Evolutionary conservation across 441 rosid genomes (phyloP).

Genomic region (Bruguiera hainesii): DNA sequence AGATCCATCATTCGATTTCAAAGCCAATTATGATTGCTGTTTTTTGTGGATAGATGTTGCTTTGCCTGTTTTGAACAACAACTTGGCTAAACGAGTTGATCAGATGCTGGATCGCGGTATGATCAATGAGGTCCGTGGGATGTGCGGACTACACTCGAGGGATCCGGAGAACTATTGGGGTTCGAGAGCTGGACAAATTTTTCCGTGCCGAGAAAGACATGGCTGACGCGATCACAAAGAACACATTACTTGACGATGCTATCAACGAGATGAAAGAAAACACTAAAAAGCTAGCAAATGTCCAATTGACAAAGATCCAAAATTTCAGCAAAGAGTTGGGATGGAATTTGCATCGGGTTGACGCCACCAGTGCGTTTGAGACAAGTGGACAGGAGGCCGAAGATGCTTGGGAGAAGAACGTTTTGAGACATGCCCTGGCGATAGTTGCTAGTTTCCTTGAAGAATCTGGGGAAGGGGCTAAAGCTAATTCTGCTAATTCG

Average conservation of each 20-base stretch:
- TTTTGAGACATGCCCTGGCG: background rate
- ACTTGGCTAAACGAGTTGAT: background rate
- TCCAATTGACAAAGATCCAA: background rate
- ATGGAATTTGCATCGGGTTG: background rate
- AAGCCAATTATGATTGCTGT: background rate
- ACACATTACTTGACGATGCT: background rate
- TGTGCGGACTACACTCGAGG: constrained; percentile 2
- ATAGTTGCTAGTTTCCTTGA: background rate
- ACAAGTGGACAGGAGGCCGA: background rate
- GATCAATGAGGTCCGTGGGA: background rate
- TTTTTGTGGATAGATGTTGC: background rate
- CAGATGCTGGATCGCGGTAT: background rate
- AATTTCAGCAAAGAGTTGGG: background rate
- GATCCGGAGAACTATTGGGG: background rate
- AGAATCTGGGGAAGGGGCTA: too few species aligned
- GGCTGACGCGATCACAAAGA: background rate
- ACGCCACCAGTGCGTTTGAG: background rate
- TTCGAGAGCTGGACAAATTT: background rate
- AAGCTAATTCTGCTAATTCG: too few species aligned
- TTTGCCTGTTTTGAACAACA: background rate
- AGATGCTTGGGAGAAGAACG: background rate
- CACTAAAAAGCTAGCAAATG: background rate
- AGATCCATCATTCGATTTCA: background rate
- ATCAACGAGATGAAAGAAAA: background rate
- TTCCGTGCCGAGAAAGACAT: background rate